Evolutionary conservation across 1,139 yeast species (phyloP).

Genomic region (Tardiomyces blankii): DNA sequence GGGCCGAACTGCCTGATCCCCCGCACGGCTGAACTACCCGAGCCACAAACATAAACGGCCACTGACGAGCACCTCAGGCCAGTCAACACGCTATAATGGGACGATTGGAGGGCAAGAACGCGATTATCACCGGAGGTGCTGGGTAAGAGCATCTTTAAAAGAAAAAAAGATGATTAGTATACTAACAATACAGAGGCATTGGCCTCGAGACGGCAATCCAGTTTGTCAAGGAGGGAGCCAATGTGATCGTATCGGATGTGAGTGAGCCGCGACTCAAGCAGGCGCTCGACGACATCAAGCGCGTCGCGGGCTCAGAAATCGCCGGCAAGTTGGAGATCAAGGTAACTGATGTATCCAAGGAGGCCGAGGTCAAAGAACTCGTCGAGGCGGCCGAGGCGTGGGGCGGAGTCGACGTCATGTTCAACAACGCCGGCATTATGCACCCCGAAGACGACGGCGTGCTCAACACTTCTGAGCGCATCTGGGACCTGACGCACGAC

Average conservation of each 20-base stretch:
- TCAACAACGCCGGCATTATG: conserved; percentile 71
- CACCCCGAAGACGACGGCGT: conserved; percentile 51
- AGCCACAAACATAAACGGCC: no score
- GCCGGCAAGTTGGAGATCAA: conserved; percentile 18
- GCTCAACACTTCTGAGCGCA: conserved; percentile 29
- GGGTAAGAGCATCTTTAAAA: conserved; percentile 25
- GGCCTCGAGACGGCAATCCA: conserved; percentile 30
- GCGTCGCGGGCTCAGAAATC: conserved; percentile 11
- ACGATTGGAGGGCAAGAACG: conserved; percentile 46
- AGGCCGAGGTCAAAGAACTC: conserved; percentile 24
- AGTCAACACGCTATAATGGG: no score
- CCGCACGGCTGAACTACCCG: no score
- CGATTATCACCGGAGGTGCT: conserved; percentile 52
- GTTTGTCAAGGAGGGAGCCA: conserved; percentile 31
- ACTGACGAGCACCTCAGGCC: no score
- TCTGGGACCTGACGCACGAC: conserved; percentile 40
- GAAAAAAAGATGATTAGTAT: no score
- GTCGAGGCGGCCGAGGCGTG: conserved; percentile 29
- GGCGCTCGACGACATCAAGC: conserved; percentile 21
- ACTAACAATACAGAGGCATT: conserved; percentile 18
- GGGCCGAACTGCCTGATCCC: no score
- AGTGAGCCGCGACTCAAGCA: conserved; percentile 21
- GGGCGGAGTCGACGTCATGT: conserved; percentile 51
- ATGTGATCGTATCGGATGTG: conserved; percentile 55
- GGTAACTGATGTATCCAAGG: conserved; percentile 26